Evolutionary conservation across 202 grass and related monocot species (phyloP).

Genomic region (Zoysia matrella): DNA sequence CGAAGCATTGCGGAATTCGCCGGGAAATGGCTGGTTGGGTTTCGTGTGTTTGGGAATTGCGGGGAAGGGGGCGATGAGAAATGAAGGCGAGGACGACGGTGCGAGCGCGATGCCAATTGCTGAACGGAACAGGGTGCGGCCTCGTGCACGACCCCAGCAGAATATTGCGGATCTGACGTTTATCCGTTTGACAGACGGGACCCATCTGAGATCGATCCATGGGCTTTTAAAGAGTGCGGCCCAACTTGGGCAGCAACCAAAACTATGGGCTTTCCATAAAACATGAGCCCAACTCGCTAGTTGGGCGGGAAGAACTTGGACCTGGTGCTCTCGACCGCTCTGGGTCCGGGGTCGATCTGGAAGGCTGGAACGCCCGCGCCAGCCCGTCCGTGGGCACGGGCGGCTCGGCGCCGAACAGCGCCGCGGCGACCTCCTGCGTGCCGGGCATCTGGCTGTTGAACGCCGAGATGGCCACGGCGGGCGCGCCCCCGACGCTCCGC

Average conservation of each 20-base stretch:
- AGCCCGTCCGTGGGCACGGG: conserved; percentile 51
- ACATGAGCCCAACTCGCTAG: too few relatives aligned
- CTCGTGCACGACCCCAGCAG: too few relatives aligned
- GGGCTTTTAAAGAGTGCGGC: too few relatives aligned
- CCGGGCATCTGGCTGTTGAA: conserved; percentile 78
- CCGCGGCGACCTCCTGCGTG: conserved; percentile 36
- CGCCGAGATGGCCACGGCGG: conserved; percentile 50
- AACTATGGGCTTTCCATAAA: too few relatives aligned
- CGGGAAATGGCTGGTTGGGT: not conserved
- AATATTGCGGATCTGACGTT: too few relatives aligned
- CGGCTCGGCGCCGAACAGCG: conserved; percentile 59
- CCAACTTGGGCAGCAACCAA: too few relatives aligned
- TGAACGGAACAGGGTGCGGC: too few relatives aligned
- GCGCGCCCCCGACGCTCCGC: conserved; percentile 47
- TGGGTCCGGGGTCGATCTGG: conserved; percentile 23
- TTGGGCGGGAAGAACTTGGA: conserved; percentile 33
- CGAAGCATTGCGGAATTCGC: not conserved
- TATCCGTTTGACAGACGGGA: too few relatives aligned
- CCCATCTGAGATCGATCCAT: too few relatives aligned
- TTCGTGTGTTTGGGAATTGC: not conserved
- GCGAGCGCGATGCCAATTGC: not conserved
- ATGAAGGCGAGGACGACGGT: not conserved
- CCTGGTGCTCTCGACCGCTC: conserved; percentile 57
- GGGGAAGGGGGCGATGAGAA: not conserved
- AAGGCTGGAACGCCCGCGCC: conserved; percentile 43